Evolutionary conservation across 2,329 filamentous ascomycete species (phyloP).

Genomic region (Penicillium sp.): DNA sequence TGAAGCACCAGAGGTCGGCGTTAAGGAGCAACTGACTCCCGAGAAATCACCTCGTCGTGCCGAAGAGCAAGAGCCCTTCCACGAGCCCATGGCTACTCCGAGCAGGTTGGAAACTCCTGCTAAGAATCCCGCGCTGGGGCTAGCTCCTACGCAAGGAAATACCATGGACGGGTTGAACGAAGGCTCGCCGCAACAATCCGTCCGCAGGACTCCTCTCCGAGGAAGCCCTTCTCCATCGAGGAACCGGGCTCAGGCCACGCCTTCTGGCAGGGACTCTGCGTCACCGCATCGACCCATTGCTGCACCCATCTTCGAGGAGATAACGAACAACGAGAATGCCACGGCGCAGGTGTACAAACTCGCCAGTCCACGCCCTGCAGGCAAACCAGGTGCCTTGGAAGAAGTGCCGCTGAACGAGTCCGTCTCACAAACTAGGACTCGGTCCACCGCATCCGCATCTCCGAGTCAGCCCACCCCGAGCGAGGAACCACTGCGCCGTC

Average conservation of each 20-base stretch:
- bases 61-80: not conserved
- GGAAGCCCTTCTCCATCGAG: slow-evolving; percentile 19
- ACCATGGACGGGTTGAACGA: slow-evolving; percentile 10
- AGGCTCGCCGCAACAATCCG: slow-evolving; percentile 17
- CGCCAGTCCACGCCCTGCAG: slow-evolving; percentile 18
- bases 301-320: not conserved
- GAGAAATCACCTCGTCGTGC: slow-evolving; percentile 8
- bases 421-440: slow-evolving; percentile 14
- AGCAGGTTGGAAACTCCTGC: slow-evolving; percentile 4
- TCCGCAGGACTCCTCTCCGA: slow-evolving; percentile 18
- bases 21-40: slow-evolving; percentile 9
- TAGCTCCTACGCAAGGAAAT: slow-evolving; percentile 9
- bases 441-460: slow-evolving; percentile 13
- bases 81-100: not conserved
- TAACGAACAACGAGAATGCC: slow-evolving; percentile 25
- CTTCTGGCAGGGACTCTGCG: slow-evolving; percentile 2
- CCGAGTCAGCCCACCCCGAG: slow-evolving; percentile 5
- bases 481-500: slow-evolving; percentile 28
- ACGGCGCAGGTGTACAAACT: slow-evolving; percentile 12
- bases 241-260: slow-evolving; percentile 9
- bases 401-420: slow-evolving; percentile 40
- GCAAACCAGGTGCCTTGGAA: slow-evolving; percentile 32
- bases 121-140: slow-evolving; percentile 10
- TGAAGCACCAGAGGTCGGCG: slow-evolving; percentile 3
- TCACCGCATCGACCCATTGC: slow-evolving; percentile 9